Percentiles rank a stretch among this genome's conserved stretches.
Evolutionary conservation across 1,284 basidiomycete genomes (phyloP).

Genomic region (Cutaneotrichosporon sp.): DNA sequence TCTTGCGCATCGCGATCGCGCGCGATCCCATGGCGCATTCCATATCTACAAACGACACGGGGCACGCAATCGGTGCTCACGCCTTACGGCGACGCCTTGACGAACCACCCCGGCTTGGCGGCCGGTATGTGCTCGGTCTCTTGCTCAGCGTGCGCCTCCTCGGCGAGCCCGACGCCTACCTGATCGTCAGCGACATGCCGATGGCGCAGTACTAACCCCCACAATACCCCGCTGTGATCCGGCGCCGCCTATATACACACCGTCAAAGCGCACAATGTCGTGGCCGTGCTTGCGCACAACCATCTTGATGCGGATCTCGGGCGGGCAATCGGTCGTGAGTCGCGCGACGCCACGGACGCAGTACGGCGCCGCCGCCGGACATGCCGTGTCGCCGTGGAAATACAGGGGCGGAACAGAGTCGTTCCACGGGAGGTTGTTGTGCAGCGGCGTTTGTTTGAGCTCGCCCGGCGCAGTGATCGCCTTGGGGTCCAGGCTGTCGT

Average conservation of each 20-base stretch:
- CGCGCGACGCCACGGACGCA: slow-evolving; percentile 21
- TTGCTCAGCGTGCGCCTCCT: too few relatives aligned
- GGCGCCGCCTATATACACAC: slow-evolving; percentile 38
- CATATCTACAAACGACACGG: too few relatives aligned
- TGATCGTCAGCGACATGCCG: too few relatives aligned
- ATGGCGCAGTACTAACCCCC: too few relatives aligned
- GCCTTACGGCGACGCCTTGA: too few relatives aligned
- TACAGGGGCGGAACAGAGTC: slow-evolving; percentile 31
- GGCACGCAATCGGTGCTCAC: too few relatives aligned
- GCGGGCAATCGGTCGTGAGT: slow-evolving; percentile 40
- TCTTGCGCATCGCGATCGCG: too few relatives aligned
- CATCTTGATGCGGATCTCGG: slow-evolving; percentile 41
- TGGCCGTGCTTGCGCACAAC: slow-evolving; percentile 36
- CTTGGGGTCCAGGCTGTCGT: background rate
- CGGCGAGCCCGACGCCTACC: slow-evolving; percentile 8
- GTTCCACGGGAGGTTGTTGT: slow-evolving; percentile 26
- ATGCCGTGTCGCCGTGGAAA: slow-evolving; percentile 28
- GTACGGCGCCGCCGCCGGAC: background rate
- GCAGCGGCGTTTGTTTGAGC: background rate
- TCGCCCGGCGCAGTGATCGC: background rate
- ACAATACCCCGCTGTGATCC: slow-evolving; percentile 37
- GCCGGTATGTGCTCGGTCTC: too few relatives aligned
- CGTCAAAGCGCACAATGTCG: slow-evolving; percentile 26
- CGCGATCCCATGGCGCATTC: too few relatives aligned
- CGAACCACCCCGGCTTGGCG: too few relatives aligned